Percentiles rank a stretch among this genome's conserved stretches.
Evolutionary conservation across 805 yeast genomes (phyloP).

Genomic region (Saturnispora bothae): DNA sequence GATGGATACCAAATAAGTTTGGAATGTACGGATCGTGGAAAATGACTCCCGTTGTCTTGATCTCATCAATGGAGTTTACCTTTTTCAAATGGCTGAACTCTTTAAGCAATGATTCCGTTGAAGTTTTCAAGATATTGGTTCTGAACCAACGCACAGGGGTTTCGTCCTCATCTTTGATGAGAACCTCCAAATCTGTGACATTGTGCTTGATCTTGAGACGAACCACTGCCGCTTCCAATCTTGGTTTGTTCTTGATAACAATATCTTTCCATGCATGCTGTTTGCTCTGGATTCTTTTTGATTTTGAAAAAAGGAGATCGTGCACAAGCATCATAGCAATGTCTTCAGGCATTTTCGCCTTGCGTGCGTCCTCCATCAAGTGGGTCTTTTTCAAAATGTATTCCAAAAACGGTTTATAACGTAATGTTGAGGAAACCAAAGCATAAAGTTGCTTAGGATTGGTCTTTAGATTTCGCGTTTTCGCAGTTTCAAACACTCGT

Average conservation of each 20-base stretch:
- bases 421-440: conserved; percentile 65
- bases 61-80: conserved; percentile 35
- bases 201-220: conserved; percentile 67
- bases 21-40: conserved; percentile 69
- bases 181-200: conserved; percentile 44
- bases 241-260: conserved; percentile 63
- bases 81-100: conserved; percentile 35
- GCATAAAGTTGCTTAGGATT: conserved; percentile 86
- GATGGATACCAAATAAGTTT: conserved; percentile 71
- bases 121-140: conserved; percentile 51
- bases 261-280: conserved; percentile 81
- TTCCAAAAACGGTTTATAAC: conserved; percentile 53
- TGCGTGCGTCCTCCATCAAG: conserved; percentile 44
- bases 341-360: conserved; percentile 36
- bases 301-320: conserved; percentile 64
- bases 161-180: conserved; percentile 41
- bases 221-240: conserved; percentile 73
- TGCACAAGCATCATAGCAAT: conserved; percentile 62
- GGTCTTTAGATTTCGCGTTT: conserved; percentile 35
- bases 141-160: conserved; percentile 79
- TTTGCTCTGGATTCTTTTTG: conserved; percentile 80
- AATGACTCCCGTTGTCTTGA: conserved; percentile 39
- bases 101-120: conserved; percentile 29
- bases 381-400: conserved; percentile 58
- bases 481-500: conserved; percentile 41